phyloP scores from a whole-genome alignment of 2,329 filamentous ascomycete genomes.

The Fusarium praegraminearum region DNA sequence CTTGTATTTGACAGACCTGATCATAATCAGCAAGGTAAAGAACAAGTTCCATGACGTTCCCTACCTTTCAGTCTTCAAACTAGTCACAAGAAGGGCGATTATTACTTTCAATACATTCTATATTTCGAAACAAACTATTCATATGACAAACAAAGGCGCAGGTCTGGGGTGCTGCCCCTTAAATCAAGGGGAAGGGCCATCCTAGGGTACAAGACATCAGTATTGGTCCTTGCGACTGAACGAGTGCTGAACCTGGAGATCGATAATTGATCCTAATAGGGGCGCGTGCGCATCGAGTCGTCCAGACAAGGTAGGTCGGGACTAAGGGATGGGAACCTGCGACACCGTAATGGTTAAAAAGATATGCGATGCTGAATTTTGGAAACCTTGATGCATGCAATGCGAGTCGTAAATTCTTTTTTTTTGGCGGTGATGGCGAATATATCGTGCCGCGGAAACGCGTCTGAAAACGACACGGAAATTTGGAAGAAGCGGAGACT shows the following conservation, averaged over 20 bases:
- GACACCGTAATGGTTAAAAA: slow-evolving; percentile 48
- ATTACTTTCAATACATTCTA: slow-evolving; percentile 35
- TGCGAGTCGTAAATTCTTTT: slow-evolving; percentile 19
- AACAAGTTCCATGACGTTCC: background rate
- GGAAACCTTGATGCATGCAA: slow-evolving; percentile 40
- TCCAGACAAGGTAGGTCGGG: slow-evolving; percentile 31
- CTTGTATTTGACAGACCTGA: slow-evolving; percentile 1
- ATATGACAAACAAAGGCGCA: slow-evolving; percentile 29
- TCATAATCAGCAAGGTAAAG: slow-evolving; percentile 20
- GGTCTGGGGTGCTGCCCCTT: slow-evolving; percentile 40
- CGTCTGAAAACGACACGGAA: slow-evolving; percentile 13
- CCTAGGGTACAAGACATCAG: slow-evolving; percentile 50
- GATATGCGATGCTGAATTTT: slow-evolving; percentile 31
- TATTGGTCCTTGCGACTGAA: slow-evolving; percentile 45
- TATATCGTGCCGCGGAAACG: slow-evolving; percentile 21
- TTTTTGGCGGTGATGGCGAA: slow-evolving; percentile 5
- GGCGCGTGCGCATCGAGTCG: slow-evolving; percentile 22
- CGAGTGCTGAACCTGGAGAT: slow-evolving; percentile 48
- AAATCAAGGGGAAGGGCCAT: slow-evolving; percentile 41
- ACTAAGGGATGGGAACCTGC: slow-evolving; percentile 39
- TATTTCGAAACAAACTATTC: slow-evolving; percentile 40
- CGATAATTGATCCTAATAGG: slow-evolving; percentile 30
- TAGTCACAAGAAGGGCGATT: slow-evolving; percentile 12
- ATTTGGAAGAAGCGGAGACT: slow-evolving; percentile 40
- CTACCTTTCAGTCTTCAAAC: slow-evolving; percentile 7